Conservation (phyloP, 257 asterid genomes). For the Salvia rosmarinus region DNA sequence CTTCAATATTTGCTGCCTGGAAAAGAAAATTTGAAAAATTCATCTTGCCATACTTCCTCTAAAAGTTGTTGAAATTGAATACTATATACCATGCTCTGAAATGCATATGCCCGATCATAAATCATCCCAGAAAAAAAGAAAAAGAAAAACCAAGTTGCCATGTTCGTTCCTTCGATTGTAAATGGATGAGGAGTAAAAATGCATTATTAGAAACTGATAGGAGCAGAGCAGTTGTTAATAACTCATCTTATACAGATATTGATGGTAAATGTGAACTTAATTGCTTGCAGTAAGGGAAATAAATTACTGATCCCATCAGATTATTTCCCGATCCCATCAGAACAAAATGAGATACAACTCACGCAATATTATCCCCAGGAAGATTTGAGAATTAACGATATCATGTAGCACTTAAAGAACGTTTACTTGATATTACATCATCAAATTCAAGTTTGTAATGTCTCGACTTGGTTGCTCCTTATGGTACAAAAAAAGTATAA, state of each 20-base stretch:
- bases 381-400: not conserved
- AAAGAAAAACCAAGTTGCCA: not conserved
- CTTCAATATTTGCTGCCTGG: conserved; percentile 80
- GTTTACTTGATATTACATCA: conserved; percentile 7
- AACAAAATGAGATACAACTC: conserved; percentile 16
- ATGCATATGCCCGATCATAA: not conserved
- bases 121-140: not conserved
- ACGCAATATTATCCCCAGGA: conserved; percentile 23
- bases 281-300: conserved; percentile 21
- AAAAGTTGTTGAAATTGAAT: conserved; percentile 11
- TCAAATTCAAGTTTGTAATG: not conserved
- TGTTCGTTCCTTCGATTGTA: not conserved
- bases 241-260: conserved; percentile 5
- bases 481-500: not conserved
- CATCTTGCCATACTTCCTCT: conserved; percentile 21
- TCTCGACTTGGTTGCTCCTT: conserved; percentile 6
- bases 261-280: not conserved
- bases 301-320: too few relatives aligned
- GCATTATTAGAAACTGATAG: not conserved
- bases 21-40: conserved; percentile 32
- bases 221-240: not conserved
- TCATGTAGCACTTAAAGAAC: not conserved
- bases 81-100: not conserved
- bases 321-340: not conserved
- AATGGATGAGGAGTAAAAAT: conserved; percentile 7